Base-by-base conservation (phyloP, 2,329 filamentous ascomycete species). In the Fusarium agapanthi region DNA sequence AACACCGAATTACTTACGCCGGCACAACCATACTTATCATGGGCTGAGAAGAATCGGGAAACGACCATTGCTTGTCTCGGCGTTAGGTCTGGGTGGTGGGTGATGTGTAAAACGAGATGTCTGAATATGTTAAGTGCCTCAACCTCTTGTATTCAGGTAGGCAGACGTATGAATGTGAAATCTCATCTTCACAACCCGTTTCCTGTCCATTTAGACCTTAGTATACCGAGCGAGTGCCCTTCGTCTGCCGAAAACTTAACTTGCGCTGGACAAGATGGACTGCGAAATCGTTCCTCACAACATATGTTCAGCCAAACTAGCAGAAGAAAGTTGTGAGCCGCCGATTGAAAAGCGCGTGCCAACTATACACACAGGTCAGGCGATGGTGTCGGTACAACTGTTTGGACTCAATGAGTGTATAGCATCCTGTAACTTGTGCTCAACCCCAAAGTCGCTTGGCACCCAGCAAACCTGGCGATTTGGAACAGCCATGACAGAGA, bases 21-120 rank as follows among this genome's bases (percentile, higher is more conserved):
- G 44, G 38, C 30, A 54, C 43, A 30, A 32, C 30, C 45, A 47
- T 37, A 55, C 60, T 40, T 41, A 61, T 43, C 48, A 55, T 53
- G 35, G 34, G 28, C 50, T 38, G 24, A 30, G 41, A 54, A 44
- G 37, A 55, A 34, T 40, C 43, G 41, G 43, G 35, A n/a, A 43
- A 37, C 28, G 34, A 37, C 18, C 50, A 40, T 38, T 47, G 64
- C 44, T 60, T 50, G 32, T 65, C 54, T 65, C 51, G 67, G 67
- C 65, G 61, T 70, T 57, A 32, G 55, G 65, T 37, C 45, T 69
- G 41, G 54, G 48, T 58, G 30, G 60, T 61, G 50, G 35, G 56
- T 61, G 55, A 51, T 57, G 65, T 53, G 53, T 60, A 57, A 56
- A 68, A 56, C 61, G 62, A 66, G 53, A 66, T 40, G 48, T 51